A percentile compares a stretch with the other conserved stretches of the same genome.
Evolutionary conservation across 345 rosid species (phyloP).

Genomic region (Hypericum perforatum): DNA sequence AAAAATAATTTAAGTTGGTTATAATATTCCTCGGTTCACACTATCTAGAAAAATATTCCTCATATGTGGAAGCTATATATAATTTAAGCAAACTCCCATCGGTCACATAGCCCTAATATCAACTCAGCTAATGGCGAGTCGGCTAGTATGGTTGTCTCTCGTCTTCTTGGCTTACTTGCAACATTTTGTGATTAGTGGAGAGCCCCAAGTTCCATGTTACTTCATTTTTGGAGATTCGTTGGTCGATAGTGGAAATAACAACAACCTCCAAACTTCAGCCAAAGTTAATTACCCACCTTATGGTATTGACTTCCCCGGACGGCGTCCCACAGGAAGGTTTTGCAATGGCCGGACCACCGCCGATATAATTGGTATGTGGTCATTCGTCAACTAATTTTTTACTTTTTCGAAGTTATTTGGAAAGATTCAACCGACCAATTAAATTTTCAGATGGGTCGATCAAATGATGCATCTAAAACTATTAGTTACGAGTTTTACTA

Average conservation of each 20-base stretch:
- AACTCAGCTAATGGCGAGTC: no score
- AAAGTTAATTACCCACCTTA: constrained; percentile 18
- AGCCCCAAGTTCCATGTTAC: constrained; percentile 19
- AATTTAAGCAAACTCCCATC: no score
- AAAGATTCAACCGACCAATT: no score
- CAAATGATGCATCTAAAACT: no score
- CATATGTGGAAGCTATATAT: no score
- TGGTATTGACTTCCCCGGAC: constrained; percentile 19
- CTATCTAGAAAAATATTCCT: no score
- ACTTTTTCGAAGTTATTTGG: no score
- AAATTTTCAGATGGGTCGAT: no score
- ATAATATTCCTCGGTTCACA: no score
- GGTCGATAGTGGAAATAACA: constrained; percentile 25
- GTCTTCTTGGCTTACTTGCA: background rate
- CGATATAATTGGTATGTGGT: constrained; percentile 4
- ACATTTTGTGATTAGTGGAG: background rate
- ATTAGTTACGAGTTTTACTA: no score
- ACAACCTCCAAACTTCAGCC: constrained; percentile 6
- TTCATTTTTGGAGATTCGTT: constrained; percentile 30
- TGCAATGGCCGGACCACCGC: constrained; percentile 16
- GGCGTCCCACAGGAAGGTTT: constrained; percentile 23
- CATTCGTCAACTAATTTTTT: background rate
- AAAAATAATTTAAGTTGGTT: no score
- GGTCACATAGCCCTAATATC: no score
- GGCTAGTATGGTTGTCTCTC: background rate